A percentile compares a stretch with the other conserved stretches of the same genome.
phyloP scores from a whole-genome alignment of 2,329 filamentous ascomycete genomes.

The Trichoderma citrinoviride region DNA sequence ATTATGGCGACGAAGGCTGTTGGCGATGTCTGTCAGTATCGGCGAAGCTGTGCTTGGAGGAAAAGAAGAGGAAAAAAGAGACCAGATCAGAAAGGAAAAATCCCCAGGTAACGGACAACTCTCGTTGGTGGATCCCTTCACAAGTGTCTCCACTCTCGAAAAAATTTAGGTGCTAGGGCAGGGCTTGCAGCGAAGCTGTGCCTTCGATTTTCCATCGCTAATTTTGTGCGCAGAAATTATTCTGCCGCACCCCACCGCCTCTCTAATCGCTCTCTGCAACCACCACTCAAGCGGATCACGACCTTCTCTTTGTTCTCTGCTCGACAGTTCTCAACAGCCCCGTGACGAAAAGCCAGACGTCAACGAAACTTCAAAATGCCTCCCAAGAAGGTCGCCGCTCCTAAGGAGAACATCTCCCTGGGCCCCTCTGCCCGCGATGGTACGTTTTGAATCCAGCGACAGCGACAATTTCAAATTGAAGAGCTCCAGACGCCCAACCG shows the following conservation, averaged over 20 bases:
- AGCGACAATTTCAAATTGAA: not conserved
- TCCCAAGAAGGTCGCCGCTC: conserved; percentile 89
- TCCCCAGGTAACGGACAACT: conserved; percentile 3
- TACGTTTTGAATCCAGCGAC: conserved; percentile 40
- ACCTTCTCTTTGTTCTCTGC: conserved; percentile 29
- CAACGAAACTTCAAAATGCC: conserved; percentile 66
- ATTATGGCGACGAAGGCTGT: conserved; percentile 42
- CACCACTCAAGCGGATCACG: conserved; percentile 30
- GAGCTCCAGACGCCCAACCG: no score
- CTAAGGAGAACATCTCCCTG: conserved; percentile 97
- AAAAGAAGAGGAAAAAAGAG: conserved; percentile 21
- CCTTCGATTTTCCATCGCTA: conserved; percentile 20
- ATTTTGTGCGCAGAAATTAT: conserved; percentile 22
- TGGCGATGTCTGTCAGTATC: conserved; percentile 41
- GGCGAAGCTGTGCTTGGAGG: conserved; percentile 28
- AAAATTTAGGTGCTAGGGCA: conserved; percentile 33
- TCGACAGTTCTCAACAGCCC: conserved; percentile 36
- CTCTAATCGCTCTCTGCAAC: conserved; percentile 24
- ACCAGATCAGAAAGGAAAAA: not conserved
- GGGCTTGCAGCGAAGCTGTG: conserved; percentile 30
- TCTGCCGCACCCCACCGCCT: conserved; percentile 42
- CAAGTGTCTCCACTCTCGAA: not conserved
- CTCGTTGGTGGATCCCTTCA: conserved; percentile 8
- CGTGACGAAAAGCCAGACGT: conserved; percentile 38
- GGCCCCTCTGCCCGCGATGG: conserved; percentile 96